Base-by-base conservation (phyloP, 169 alveolate species). In the Plasmodium gonderi region DNA sequence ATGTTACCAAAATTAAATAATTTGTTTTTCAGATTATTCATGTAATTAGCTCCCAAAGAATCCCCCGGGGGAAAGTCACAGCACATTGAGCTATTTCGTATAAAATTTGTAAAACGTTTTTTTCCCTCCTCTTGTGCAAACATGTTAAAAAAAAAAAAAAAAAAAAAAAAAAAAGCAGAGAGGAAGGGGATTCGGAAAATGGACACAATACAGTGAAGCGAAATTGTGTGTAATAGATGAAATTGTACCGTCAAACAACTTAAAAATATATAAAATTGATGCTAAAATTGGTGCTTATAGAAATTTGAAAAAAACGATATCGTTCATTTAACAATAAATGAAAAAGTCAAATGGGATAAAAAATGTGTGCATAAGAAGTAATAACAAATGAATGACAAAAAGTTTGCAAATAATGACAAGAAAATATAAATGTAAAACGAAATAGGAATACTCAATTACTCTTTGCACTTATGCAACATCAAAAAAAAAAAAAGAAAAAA, bases 81-180 rank as follows among this genome's bases (percentile, higher is more conserved):
- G 31, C 72, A 67, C 36, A 69, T 23, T 2, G 69, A 29, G 38
- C 42, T 29, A 33, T 81, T 81, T 74, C 29, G 20, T 51, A 44
- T 69, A 14, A 12, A 42, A 1, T 45, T 29, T 49, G 33, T 69
- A 29, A 44, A 81, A 11, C 9, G 29, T 42, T 51, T 51, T 49
- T 49, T 79, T 17, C 33, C 77, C 33, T 79, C 75, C 51, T 79
- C 90, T 12, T 8, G 26, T 51, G 77, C 33, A 79, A 47, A 44
- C 90, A 79, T 51, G 65, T 44, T 77, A 77, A 20, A 44, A n/a
- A 17, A 65, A 65, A 65, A n/a, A 65, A n/a, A n/a, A 65, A 17
- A 17, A n/a, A 14, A 65, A 65, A 65, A 14, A 12, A 26, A n/a
- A n/a, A n/a, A n/a, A 0, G 79, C 26, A 12, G 4, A 31, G 26